phyloP scores from a whole-genome alignment of 192 early-diverging fungal genomes.

The Coemansia sp. region DNA sequence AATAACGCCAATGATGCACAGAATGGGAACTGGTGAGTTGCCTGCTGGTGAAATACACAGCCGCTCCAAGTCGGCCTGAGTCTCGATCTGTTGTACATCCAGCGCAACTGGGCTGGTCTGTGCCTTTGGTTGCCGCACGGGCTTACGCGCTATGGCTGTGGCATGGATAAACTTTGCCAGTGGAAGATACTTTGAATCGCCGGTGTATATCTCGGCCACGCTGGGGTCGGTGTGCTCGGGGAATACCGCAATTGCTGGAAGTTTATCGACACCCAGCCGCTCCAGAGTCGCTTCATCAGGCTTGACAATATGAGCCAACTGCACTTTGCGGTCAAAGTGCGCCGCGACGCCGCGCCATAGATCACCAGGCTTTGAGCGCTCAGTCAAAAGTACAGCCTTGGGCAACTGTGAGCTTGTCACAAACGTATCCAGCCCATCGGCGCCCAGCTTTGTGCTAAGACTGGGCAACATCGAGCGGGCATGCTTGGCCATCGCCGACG shows the following conservation, averaged over 20 bases:
- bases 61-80: slow-evolving; percentile 54
- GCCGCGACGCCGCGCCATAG: slow-evolving; percentile 86
- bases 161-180: slow-evolving; percentile 39
- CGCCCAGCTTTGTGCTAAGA: slow-evolving; percentile 32
- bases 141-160: slow-evolving; percentile 26
- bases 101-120: slow-evolving; percentile 14
- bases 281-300: slow-evolving; percentile 56
- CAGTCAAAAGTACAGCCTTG: slow-evolving; percentile 78
- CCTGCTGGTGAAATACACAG: slow-evolving; percentile 48
- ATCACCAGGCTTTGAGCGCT: slow-evolving; percentile 72
- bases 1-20: slow-evolving; percentile 40
- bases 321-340: slow-evolving; percentile 67
- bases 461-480: slow-evolving; percentile 65
- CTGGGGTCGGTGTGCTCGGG: slow-evolving; percentile 44
- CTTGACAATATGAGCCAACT: slow-evolving; percentile 70
- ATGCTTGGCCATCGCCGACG: slow-evolving; percentile 76
- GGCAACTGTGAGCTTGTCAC: slow-evolving; percentile 54
- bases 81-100: slow-evolving; percentile 50
- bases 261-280: slow-evolving; percentile 58
- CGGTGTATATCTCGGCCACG: slow-evolving; percentile 58
- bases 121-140: slow-evolving; percentile 7
- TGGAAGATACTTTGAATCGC: slow-evolving; percentile 66
- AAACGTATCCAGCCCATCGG: slow-evolving; percentile 55
- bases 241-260: slow-evolving; percentile 73
- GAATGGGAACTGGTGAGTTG: slow-evolving; percentile 56